phyloP scores from a whole-genome alignment of 257 asterid species.

The Rehmannia glutinosa region DNA sequence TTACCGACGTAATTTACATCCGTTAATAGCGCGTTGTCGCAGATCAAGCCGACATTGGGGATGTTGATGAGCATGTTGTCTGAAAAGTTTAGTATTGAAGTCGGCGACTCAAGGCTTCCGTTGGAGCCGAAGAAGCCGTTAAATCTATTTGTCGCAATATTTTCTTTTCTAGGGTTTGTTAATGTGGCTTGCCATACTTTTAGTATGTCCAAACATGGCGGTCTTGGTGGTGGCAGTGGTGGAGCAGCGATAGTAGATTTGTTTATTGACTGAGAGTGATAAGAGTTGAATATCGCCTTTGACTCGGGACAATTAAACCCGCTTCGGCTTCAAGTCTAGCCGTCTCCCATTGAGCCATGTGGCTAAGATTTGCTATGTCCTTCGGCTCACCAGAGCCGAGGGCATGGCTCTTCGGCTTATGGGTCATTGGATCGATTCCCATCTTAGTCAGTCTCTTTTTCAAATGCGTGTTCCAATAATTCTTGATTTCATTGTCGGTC shows the following conservation, averaged over 20 bases:
- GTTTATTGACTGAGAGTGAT: not conserved
- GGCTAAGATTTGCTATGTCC: conserved; percentile 45
- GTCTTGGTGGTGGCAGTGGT: conserved; percentile 18
- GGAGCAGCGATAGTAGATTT: not conserved
- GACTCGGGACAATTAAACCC: conserved; percentile 30
- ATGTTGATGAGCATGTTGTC: not conserved
- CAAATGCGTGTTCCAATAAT: conserved; percentile 49
- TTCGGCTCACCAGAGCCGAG: conserved; percentile 26
- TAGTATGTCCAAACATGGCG: conserved; percentile 41
- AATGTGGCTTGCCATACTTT: conserved; percentile 43
- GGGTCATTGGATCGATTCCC: conserved; percentile 54
- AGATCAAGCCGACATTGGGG: conserved; percentile 8
- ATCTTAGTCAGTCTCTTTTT: conserved; percentile 41
- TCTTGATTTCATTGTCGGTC: conserved; percentile 53
- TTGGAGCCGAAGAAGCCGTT: too few relatives aligned
- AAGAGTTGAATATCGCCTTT: not conserved
- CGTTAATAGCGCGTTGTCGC: not conserved
- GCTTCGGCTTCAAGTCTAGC: conserved; percentile 54
- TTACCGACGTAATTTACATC: not conserved
- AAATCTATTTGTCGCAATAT: not conserved
- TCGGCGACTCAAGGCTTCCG: conserved; percentile 24
- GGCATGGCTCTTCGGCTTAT: conserved; percentile 36
- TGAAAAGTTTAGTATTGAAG: conserved; percentile 28
- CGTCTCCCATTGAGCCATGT: conserved; percentile 64
- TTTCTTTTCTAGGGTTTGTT: conserved; percentile 19